phyloP scores from a whole-genome alignment of 306 rosid genomes.

The Corylus heterophylla region DNA sequence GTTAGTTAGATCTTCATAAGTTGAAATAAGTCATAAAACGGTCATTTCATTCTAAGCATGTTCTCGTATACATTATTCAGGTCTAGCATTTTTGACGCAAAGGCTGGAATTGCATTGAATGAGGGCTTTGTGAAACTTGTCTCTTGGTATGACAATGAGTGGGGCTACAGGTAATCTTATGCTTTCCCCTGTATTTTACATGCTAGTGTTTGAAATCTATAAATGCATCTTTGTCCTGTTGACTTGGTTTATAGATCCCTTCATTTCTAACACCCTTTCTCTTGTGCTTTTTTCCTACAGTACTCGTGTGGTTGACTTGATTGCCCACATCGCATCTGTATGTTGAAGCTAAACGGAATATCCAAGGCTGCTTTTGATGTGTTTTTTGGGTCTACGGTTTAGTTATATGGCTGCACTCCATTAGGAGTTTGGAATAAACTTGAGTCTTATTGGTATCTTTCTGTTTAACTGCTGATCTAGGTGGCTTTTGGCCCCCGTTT shows the following conservation, averaged over 20 bases:
- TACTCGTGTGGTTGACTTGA: constrained; percentile 90
- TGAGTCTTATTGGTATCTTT: neutral
- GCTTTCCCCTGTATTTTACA: neutral
- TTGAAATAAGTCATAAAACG: too few relatives aligned
- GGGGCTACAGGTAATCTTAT: constrained; percentile 82
- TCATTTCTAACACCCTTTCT: neutral
- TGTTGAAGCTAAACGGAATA: constrained; percentile 25
- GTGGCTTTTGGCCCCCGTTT: neutral
- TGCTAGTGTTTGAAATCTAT: neutral
- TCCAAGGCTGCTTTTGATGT: constrained; percentile 3
- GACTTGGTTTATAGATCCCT: neutral
- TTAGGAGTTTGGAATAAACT: constrained; percentile 30
- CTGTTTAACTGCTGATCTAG: neutral
- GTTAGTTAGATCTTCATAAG: too few relatives aligned
- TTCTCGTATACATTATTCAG: constrained; percentile 39
- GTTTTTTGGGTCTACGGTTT: constrained; percentile 27
- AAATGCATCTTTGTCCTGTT: neutral
- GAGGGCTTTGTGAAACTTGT: constrained; percentile 71
- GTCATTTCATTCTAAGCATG: neutral
- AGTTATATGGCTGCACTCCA: neutral
- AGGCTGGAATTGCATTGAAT: constrained; percentile 96
- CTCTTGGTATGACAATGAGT: constrained; percentile 87
- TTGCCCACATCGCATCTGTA: constrained; percentile 63
- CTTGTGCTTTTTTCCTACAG: constrained; percentile 40
- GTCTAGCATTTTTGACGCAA: constrained; percentile 96